Conservation (phyloP, 2,329 filamentous ascomycete genomes). For the Aspergillus fijiensis region DNA sequence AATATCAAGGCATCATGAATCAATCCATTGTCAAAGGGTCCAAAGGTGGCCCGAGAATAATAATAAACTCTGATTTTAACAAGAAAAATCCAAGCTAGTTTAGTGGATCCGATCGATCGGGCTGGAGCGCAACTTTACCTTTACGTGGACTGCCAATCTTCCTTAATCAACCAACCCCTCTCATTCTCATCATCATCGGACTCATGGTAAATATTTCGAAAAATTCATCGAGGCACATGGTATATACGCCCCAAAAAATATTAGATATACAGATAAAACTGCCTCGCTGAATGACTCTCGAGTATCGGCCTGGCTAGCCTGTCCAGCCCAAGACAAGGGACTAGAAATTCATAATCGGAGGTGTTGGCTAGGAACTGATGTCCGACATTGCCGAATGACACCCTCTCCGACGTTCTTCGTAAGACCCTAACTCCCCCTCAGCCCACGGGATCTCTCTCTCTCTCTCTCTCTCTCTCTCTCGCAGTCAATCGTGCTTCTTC, state of each 20-base stretch:
- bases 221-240: not conserved
- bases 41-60: not conserved
- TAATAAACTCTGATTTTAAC: constrained; percentile 5
- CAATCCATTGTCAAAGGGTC: not conserved
- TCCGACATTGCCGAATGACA: constrained; percentile 6
- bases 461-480: no score
- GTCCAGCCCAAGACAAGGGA: not conserved
- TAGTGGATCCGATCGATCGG: constrained; percentile 26
- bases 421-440: not conserved
- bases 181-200: not conserved
- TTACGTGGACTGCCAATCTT: constrained; percentile 5
- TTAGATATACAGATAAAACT: not conserved
- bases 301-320: not conserved
- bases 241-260: not conserved
- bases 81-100: constrained; percentile 19
- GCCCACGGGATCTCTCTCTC: not conserved
- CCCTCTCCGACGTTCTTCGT: not conserved
- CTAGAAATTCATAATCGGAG: not conserved
- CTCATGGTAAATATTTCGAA: not conserved
- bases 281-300: not conserved
- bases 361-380: constrained; percentile 11
- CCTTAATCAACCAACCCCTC: not conserved
- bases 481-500: no score
- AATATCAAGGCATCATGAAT: not conserved
- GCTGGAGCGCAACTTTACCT: constrained; percentile 20